phyloP scores from a whole-genome alignment of 2,329 filamentous ascomycete species.

The Stachybotrys chlorohalonatus region DNA sequence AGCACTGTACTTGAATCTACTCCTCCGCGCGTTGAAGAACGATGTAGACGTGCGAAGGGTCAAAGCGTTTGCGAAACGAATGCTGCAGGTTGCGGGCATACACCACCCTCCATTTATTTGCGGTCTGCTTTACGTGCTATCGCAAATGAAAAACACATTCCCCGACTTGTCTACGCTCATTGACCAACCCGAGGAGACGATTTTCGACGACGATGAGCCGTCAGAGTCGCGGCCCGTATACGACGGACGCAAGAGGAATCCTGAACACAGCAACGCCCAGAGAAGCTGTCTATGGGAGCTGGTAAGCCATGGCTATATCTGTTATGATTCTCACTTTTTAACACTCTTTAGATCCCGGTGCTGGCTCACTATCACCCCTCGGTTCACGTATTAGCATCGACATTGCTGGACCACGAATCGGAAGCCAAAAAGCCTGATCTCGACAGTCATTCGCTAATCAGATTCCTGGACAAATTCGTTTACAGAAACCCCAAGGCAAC shows the following conservation, averaged over 20 bases:
- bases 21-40: conserved; percentile 80
- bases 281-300: conserved; percentile 90
- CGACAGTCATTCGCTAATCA: conserved; percentile 80
- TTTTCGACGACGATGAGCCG: conserved; percentile 56
- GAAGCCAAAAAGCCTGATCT: conserved; percentile 85
- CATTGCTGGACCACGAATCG: conserved; percentile 58
- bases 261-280: conserved; percentile 88
- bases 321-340: conserved; percentile 7
- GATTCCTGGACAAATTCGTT: conserved; percentile 97
- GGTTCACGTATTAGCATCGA: conserved; percentile 71
- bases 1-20: conserved; percentile 83
- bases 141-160: conserved; percentile 71
- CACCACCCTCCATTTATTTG: conserved; percentile 92
- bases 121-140: conserved; percentile 82
- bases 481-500: conserved; percentile 83
- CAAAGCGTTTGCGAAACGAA: conserved; percentile 90
- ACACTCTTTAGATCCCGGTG: conserved; percentile 20
- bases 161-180: conserved; percentile 71
- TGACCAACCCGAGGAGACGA: conserved; percentile 66
- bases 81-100: conserved; percentile 77
- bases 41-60: conserved; percentile 87
- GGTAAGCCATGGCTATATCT: conserved; percentile 31
- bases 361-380: conserved; percentile 82
- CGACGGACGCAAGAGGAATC: conserved; percentile 84
- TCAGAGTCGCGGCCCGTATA: conserved; percentile 42